Conservation (phyloP, 2,329 filamentous ascomycete genomes). For the Colletotrichum shisoi region DNA sequence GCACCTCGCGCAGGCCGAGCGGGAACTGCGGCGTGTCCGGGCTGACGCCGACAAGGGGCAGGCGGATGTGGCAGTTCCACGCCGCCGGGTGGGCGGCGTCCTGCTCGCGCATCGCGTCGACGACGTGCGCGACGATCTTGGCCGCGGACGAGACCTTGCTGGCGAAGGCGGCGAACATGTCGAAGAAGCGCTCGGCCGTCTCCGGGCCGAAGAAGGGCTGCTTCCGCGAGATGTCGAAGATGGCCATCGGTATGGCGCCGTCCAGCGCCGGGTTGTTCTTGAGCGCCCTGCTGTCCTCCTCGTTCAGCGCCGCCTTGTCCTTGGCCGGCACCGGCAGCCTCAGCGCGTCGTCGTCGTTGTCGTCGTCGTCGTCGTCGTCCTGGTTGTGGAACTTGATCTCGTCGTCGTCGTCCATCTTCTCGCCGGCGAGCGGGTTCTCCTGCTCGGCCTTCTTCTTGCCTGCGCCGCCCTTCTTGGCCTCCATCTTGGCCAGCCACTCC, state of each 20-base stretch:
- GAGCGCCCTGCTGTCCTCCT: slow-evolving; percentile 60
- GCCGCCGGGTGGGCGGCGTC: slow-evolving; percentile 70
- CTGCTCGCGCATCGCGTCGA: slow-evolving; percentile 67
- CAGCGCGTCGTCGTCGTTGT: slow-evolving; percentile 50
- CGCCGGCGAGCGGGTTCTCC: slow-evolving; percentile 55
- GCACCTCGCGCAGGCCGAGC: slow-evolving; percentile 69
- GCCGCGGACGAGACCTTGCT: slow-evolving; percentile 66
- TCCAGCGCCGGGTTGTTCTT: slow-evolving; percentile 82
- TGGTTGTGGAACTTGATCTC: slow-evolving; percentile 57
- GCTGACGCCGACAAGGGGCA: slow-evolving; percentile 72
- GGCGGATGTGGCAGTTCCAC: slow-evolving; percentile 74
- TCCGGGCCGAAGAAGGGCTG: slow-evolving; percentile 73
- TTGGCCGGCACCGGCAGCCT: slow-evolving; percentile 56
- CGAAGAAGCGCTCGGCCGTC: slow-evolving; percentile 79
- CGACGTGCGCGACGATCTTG: slow-evolving; percentile 76
- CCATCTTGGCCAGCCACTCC: slow-evolving; percentile 86
- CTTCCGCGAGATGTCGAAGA: slow-evolving; percentile 86
- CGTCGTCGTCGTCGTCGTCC: slow-evolving; percentile 54
- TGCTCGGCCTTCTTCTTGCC: slow-evolving; percentile 65
- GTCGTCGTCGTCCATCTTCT: slow-evolving; percentile 59
- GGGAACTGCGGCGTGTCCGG: slow-evolving; percentile 75
- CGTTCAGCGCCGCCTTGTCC: slow-evolving; percentile 59
- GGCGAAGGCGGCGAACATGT: slow-evolving; percentile 76
- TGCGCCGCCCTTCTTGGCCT: slow-evolving; percentile 69
- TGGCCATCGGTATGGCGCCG: slow-evolving; percentile 91